Evolutionary conservation across 495 filamentous ascomycete species (phyloP), one percentile per base, ranked within the genome.

Genomic region (Penicillium herquei): DNA sequence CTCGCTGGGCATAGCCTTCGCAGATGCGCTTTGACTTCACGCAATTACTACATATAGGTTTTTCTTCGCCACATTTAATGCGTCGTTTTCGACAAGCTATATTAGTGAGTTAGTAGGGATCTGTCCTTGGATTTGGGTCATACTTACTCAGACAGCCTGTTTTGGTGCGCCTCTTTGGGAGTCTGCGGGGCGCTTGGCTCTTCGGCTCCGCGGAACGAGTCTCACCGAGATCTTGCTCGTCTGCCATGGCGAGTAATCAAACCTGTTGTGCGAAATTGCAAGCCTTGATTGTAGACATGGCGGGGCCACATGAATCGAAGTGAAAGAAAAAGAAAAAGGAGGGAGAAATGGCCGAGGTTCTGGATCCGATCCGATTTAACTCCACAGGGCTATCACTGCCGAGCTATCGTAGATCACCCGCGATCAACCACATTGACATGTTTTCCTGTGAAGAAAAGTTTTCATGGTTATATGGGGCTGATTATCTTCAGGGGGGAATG

Each of bases 31-130:
- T 96, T 10, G 93, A 96, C 66, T 96, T 97, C 70, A 92, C 84
- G 74, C 94, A 98, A 68, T 98, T 91, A 56, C 80, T 84, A 74
- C 94, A 98, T 13, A 84, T 91, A 5, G 93, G 94, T 52, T 90
- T 89, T 67, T 94, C 91, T 67, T 98, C 94, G 48, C 93, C 94
- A 68, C 94, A 98, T 73, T 98, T 98, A 69, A 98, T 98, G 46
- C 94, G 89, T 16, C 94, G 85, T 71, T 87, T 92, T 49, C 94
- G 88, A 78, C 94, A 98, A 49, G 94, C 90, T 95, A 63, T 31
- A 17, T 55, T 55, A 30, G 11, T 45, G 44, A n/a, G 61, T 65
- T 43, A 66, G 57, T 21, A 12, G 30, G 10, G 9, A 41, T 35
- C 30, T 55, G 18, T 11, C n/a, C 32, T 16, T 10, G n/a, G 6